Conservation (phyloP, 768 basidiomycete species). For the Boletus vinaceobasis region DNA sequence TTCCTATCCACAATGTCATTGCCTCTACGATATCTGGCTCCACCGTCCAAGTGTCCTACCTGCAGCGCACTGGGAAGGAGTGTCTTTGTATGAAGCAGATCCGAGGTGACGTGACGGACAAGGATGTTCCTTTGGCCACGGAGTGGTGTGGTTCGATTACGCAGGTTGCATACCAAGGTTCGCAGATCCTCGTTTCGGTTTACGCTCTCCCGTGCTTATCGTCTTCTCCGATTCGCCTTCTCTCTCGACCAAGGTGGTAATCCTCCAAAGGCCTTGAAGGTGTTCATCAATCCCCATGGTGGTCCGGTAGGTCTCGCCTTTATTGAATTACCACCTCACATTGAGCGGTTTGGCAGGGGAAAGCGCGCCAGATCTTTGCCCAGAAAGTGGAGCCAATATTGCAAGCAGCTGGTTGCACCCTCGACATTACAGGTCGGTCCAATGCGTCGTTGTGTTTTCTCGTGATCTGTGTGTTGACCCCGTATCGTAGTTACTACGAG, state of each 20-base stretch:
- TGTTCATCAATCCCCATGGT: conserved; percentile 77
- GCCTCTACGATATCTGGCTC: conserved; percentile 41
- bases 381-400: conserved; percentile 70
- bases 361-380: conserved; percentile 50
- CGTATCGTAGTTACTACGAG: conserved; percentile 55
- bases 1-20: conserved; percentile 53
- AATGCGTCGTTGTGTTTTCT: not conserved
- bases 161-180: conserved; percentile 60
- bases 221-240: conserved; percentile 1
- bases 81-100: conserved; percentile 38
- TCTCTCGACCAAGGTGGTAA: conserved; percentile 41
- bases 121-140: conserved; percentile 32
- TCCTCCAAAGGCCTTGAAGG: conserved; percentile 53
- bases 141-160: conserved; percentile 58
- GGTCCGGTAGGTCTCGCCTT: conserved; percentile 55
- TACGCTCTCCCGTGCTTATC: not conserved
- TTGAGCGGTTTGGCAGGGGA: conserved; percentile 46
- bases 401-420: conserved; percentile 56
- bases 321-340: not conserved
- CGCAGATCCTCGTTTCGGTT: not conserved
- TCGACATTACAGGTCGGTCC: conserved; percentile 61
- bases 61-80: conserved; percentile 43
- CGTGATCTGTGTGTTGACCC: not conserved
- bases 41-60: conserved; percentile 47
- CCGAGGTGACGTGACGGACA: conserved; percentile 40